These are phyloP conservation scores for Sporisorium iseilematis-ciliati DNA, from an alignment of 1,284 basidiomycete species.

Conservation along the genomic window DNA sequence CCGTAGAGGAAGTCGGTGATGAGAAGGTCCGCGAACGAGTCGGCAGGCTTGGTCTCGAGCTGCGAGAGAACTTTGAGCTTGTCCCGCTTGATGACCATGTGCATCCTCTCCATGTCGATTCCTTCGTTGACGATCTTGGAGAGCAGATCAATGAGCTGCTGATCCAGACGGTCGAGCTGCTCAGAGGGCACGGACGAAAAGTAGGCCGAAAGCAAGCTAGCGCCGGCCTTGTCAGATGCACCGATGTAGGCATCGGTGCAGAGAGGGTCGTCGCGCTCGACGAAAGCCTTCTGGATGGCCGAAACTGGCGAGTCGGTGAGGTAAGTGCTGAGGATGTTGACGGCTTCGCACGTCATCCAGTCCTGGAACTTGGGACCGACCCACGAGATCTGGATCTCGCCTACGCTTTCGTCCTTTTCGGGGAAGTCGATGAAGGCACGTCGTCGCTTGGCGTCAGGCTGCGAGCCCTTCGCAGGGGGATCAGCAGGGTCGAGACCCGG, in stretches of 20 bases:
- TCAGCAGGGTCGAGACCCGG: slow-evolving; percentile 62
- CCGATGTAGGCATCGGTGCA: slow-evolving; percentile 87
- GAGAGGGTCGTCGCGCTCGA: slow-evolving; percentile 90
- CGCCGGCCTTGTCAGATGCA: slow-evolving; percentile 78
- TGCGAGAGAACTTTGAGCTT: slow-evolving; percentile 77
- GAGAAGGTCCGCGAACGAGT: slow-evolving; percentile 75
- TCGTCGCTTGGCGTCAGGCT: slow-evolving; percentile 52
- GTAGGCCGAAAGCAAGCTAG: slow-evolving; percentile 81
- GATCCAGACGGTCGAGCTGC: slow-evolving; percentile 80
- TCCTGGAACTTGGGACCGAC: slow-evolving; percentile 82
- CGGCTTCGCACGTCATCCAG: slow-evolving; percentile 83
- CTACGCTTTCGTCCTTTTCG: slow-evolving; percentile 95
- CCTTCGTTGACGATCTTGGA: slow-evolving; percentile 80
- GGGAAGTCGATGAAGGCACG: slow-evolving; percentile 88
- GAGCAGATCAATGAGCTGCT: slow-evolving; percentile 80
- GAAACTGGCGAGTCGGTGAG: slow-evolving; percentile 85
- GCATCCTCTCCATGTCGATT: slow-evolving; percentile 92
- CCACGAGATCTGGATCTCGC: slow-evolving; percentile 85
- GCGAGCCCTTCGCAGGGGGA: slow-evolving; percentile 38
- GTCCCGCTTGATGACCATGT: slow-evolving; percentile 86
- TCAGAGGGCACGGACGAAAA: slow-evolving; percentile 87
- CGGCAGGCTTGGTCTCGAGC: slow-evolving; percentile 71
- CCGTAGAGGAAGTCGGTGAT: slow-evolving; percentile 87
- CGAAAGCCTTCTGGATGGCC: slow-evolving; percentile 90
- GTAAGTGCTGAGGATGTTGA: slow-evolving; percentile 85